Evolutionary conservation across 805 yeast species (phyloP), one percentile per base, ranked within the genome.

Genomic region (Blastobotrys muscicola): DNA sequence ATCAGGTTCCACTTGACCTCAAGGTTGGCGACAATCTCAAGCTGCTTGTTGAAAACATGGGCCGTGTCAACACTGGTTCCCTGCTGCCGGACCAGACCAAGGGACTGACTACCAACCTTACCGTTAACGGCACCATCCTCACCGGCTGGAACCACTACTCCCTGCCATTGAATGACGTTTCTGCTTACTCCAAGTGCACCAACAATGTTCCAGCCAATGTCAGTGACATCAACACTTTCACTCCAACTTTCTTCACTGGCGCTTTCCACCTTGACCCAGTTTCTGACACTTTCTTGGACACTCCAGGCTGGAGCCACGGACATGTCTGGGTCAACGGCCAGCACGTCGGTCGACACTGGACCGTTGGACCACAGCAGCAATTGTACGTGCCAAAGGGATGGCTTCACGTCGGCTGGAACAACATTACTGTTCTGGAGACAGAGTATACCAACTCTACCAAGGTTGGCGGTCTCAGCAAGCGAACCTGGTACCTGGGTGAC

Each of bases 251-350:
- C 31, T 40, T 14, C 23, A 31, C 26, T n/a, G 43, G 43, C 23
- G 10, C 37, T 13, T 40, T 40, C 36, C n/a, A 33, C 20, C 16
- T 40, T 6, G 37, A 29, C 37, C 8, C 36, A 8, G 36, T 31
- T 15, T 16, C 26, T 14, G 43, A 40, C 33, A 31, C 37, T 8
- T 40, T 31, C 30, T 12, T 40, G 31, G 37, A 37, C 37, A 32
- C 36, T 20, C 36, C 36, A 20, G 43, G 36, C 30, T 33, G 43
- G 36, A 33, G 15, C 38, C 14, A 33, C 20, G 43, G 43, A 8
- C n/a, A 14, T n/a, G 43, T 40, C 8, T 32, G 35, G 37, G 33
- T 40, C 30, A 40, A 40, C 30, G 43, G 43, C 3, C 35, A 40
- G 26, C 12, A 15, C 15, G 32, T 40, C 4, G 43, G 43, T 11